Evolutionary conservation across 2,329 filamentous ascomycete species (phyloP), one percentile per base, ranked within the genome.

Genomic region (Boeremia exigua): DNA sequence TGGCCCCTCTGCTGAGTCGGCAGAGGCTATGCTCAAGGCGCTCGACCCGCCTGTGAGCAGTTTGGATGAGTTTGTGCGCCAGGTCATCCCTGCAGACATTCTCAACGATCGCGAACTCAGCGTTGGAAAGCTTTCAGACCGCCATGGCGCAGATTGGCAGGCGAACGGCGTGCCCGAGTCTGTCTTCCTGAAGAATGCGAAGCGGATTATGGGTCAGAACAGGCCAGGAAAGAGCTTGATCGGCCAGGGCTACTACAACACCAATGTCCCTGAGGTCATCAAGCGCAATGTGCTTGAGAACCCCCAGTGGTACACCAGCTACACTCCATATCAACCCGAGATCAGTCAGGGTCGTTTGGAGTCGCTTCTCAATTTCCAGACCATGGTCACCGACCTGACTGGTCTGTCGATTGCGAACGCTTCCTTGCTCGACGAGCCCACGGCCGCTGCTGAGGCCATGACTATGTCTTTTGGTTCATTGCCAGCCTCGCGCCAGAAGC

Each of bases 231-330:
- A 83, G 61, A 88, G 86, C 70, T 90, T 94, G 71, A 93, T 96
- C 63, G 94, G 94, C 4, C 86, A 85, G 54, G 94, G 94, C 54
- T 98, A 97, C 81, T 92, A 94, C 63, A 88, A 87, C 32, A 94
- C 92, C n/a, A 84, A 89, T 64, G 89, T 91, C 0, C 94, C 94
- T 4, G 86, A 91, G 52, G 93, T 97, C 54, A 96, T 98, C 75
- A 91, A 95, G 81, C 85, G 93, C 65, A 97, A 97, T 73, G 84
- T 98, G 4, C 80, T 98, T 55, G 92, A 98, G 81, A 94, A 90
- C 74, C 94, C 94, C 5, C 92, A 88, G 9, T 98, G 94, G 94
- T 98, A 98, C 76, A 98, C 94, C 36, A 96, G 92, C 79, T 97
- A 98, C 77, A 97, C 94, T 0, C 94, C 94, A 14, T 98, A 97